phyloP scores from a whole-genome alignment of 1,139 yeast genomes.

The Yamadazyma dushanensis region DNA sequence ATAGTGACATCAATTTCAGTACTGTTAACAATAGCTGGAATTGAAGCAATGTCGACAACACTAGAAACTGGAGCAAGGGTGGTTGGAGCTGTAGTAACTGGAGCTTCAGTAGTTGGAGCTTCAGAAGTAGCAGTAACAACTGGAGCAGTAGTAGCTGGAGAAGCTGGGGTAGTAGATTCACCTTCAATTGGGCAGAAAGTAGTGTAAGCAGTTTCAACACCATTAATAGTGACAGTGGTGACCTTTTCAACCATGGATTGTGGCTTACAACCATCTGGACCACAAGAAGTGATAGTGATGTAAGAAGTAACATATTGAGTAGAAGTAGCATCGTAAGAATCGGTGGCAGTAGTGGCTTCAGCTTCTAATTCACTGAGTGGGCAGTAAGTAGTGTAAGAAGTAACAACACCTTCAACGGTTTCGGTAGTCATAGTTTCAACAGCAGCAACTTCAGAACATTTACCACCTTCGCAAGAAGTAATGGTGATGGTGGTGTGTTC shows the following conservation, averaged over 20 bases:
- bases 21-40: constrained; percentile 26
- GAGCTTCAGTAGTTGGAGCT: constrained; percentile 7
- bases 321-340: constrained; percentile 16
- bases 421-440: constrained; percentile 35
- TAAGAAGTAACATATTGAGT: constrained; percentile 17
- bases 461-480: constrained; percentile 18
- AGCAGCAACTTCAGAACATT: constrained; percentile 22
- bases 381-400: constrained; percentile 52
- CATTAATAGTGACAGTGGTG: constrained; percentile 25
- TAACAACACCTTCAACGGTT: constrained; percentile 42
- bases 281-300: constrained; percentile 20
- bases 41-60: constrained; percentile 1
- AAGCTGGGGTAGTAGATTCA: constrained; percentile 14
- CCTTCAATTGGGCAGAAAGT: constrained; percentile 31
- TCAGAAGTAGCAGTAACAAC: constrained; percentile 10
- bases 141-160: constrained; percentile 15
- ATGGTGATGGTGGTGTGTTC: constrained; percentile 14
- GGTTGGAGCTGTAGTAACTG: constrained; percentile 7
- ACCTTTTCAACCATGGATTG: constrained; percentile 15
- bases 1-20: constrained; percentile 23
- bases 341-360: constrained; percentile 11
- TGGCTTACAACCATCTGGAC: constrained; percentile 6
- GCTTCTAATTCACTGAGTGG: constrained; percentile 29
- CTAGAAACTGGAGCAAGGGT: constrained; percentile 11
- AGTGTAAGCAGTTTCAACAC: constrained; percentile 28